A percentile compares a stretch with the other conserved stretches of the same genome.
Evolutionary conservation across 805 yeast species (phyloP).

Genomic region (Priceomyces melissophilus): DNA sequence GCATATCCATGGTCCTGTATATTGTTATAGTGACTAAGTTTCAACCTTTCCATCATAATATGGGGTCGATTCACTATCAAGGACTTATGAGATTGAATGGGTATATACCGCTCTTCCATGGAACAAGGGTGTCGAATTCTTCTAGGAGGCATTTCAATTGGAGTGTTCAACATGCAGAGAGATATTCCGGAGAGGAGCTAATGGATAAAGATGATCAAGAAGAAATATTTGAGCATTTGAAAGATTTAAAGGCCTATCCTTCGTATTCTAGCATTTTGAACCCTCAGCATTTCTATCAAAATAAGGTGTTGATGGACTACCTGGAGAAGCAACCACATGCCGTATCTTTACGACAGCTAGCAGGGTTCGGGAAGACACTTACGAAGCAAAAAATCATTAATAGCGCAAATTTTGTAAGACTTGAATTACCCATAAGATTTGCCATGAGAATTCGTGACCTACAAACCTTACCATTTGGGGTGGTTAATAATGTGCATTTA

Average conservation of each 20-base stretch:
- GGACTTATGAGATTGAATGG: no score
- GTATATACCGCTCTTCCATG: no score
- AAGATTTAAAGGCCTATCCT: slow-evolving; percentile 40
- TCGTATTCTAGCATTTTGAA: slow-evolving; percentile 38
- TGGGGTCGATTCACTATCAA: no score
- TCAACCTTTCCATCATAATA: no score
- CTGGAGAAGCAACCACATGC: slow-evolving; percentile 74
- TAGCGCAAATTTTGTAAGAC: slow-evolving; percentile 84
- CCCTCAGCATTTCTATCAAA: slow-evolving; percentile 84
- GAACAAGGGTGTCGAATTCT: no score
- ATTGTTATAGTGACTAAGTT: no score
- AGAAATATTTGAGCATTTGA: slow-evolving; percentile 19
- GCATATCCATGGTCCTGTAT: no score
- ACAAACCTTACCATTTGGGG: slow-evolving; percentile 79
- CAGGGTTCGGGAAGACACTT: slow-evolving; percentile 79
- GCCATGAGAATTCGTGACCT: slow-evolving; percentile 77
- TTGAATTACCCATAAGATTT: slow-evolving; percentile 80
- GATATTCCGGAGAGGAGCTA: background rate
- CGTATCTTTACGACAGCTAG: slow-evolving; percentile 83
- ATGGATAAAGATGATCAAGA: slow-evolving; percentile 2
- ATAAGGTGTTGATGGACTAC: slow-evolving; percentile 62
- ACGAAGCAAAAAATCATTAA: slow-evolving; percentile 73
- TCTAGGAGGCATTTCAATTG: background rate
- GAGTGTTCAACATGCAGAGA: background rate
- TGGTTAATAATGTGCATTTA: slow-evolving; percentile 80